Percentiles rank a stretch among this genome's conserved stretches.
phyloP scores from a whole-genome alignment of 2,329 filamentous ascomycete species.

The Tolypocladium amazonense region DNA sequence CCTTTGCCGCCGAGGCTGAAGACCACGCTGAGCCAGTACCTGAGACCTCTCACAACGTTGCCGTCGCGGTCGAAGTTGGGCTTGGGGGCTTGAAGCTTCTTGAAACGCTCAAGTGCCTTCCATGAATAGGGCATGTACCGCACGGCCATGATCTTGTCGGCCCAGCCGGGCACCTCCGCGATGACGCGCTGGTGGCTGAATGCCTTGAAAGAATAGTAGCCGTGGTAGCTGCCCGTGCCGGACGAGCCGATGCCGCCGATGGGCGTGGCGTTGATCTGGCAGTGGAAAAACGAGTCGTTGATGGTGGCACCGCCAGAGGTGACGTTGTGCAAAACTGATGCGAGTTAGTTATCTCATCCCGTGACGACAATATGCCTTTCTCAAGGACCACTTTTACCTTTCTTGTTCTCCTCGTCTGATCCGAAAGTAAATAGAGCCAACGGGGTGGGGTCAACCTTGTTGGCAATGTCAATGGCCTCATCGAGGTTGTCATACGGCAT shows the following conservation, averaged over 20 bases:
- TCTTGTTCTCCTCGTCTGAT: constrained; percentile 64
- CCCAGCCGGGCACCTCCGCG: constrained; percentile 24
- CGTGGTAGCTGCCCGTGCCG: constrained; percentile 38
- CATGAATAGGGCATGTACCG: constrained; percentile 55
- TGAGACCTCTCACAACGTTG: constrained; percentile 35
- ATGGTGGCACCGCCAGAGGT: constrained; percentile 40
- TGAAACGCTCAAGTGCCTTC: constrained; percentile 32
- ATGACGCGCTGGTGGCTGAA: constrained; percentile 30
- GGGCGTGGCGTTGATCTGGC: constrained; percentile 27
- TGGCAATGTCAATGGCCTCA: constrained; percentile 73
- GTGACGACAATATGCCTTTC: neutral
- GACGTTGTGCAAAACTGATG: constrained; percentile 25
- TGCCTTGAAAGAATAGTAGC: constrained; percentile 33
- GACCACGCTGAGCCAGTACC: constrained; percentile 44
- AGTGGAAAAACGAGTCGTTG: constrained; percentile 37
- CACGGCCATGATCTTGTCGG: constrained; percentile 45
- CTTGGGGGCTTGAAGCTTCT: constrained; percentile 29
- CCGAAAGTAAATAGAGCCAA: constrained; percentile 81
- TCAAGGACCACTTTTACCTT: constrained; percentile 39
- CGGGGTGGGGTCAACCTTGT: constrained; percentile 72
- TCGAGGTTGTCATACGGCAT: constrained; percentile 71
- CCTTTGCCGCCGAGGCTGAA: constrained; percentile 39
- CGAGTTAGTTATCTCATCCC: constrained; percentile 11
- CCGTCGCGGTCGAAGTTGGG: constrained; percentile 55
- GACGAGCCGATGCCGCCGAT: constrained; percentile 40